Conservation (phyloP, 208 protist species). For the Trichomonas tenax region DNA sequence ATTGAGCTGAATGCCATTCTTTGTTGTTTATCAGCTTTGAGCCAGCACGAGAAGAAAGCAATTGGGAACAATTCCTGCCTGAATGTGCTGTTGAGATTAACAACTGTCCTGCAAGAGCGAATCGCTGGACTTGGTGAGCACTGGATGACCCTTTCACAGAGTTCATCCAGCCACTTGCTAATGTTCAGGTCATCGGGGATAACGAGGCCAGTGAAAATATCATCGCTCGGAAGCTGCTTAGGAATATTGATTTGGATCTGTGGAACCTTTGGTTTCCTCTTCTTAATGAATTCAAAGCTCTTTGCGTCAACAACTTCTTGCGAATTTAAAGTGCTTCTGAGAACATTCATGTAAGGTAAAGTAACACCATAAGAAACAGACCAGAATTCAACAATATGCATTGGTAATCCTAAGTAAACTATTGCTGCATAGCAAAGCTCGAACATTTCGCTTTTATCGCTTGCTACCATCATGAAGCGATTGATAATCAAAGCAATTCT, state of each 20-base stretch:
- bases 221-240: no score
- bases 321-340: background rate
- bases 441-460: background rate
- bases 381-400: background rate
- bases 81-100: background rate
- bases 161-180: background rate
- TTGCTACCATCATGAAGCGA: background rate
- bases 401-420: background rate
- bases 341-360: background rate
- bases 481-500: background rate
- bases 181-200: background rate
- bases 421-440: background rate
- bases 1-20: background rate
- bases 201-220: background rate
- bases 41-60: background rate
- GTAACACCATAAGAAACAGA: background rate
- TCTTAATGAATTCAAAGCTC: background rate
- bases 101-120: background rate
- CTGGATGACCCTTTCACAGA: background rate
- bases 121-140: background rate
- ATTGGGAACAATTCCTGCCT: background rate
- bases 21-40: background rate
- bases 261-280: background rate
- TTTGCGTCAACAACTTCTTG: background rate
- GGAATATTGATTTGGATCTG: background rate